Base-by-base conservation (phyloP, 352 stramenopile genomes). In the Phytophthora boehmeriae region DNA sequence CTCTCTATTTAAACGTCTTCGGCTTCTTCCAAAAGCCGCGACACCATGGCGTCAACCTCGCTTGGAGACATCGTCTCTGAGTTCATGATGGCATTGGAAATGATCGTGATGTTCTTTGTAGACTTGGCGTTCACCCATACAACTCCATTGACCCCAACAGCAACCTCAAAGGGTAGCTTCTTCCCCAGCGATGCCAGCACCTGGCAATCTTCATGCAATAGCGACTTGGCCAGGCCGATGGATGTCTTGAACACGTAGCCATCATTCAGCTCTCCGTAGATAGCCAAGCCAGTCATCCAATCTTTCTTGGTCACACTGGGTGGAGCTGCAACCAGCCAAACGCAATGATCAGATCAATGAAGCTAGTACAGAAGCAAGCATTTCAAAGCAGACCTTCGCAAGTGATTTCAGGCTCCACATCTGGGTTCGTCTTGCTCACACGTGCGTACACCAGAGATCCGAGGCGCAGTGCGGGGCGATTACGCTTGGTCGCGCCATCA, bases 281-380 rank as follows among this genome's bases (percentile, higher is more conserved):
- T 93, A 19, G 95, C 88, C 59, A 99, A 84, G 9, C 97, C 96
- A 9, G 97, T 99, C 93, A 99, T 98, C 97, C 97, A 99, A 76
- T 99, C 97, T 68, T 98, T 99, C 77, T 97, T 89, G 51, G 83
- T 74, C 68, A 94, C 67, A 76, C 85, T 78, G 60, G 93, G 61
- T 43, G 86, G 91, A 17, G 90, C 85, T 89, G 61, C 53, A 71
- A 74, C 22, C 22, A 59, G n/a, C 9, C 36, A 30, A 39, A 22
- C 16, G n/a, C 4, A 58, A 13, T 53, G 30, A 42, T 73, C 57
- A 62, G 23, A 19, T 48, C 28, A 49, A 14, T 52, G 45, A 0
- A 9, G 5, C n/a, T 9, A 44, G 17, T 22, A 36, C 38, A 44
- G 0, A 42, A 22, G 9, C 30, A 16, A 17, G 16, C 27, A 47